A percentile compares a stretch with the other conserved stretches of the same genome.
Conservation (phyloP, 495 filamentous ascomycete genomes). For the Neurospora sp. region DNA sequence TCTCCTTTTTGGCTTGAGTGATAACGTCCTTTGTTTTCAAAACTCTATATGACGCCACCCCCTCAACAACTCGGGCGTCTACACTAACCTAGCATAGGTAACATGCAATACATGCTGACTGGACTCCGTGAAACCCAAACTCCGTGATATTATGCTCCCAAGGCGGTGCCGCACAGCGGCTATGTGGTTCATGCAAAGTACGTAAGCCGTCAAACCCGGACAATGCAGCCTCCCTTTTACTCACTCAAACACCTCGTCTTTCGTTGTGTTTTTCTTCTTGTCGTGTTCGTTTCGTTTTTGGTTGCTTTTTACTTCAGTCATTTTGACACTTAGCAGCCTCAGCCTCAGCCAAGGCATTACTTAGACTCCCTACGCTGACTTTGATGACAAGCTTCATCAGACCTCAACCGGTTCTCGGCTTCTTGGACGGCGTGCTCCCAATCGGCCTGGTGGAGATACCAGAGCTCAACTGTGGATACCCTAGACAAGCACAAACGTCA, state of each 20-base stretch:
- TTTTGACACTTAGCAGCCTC: background rate
- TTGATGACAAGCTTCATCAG: slow-evolving; percentile 12
- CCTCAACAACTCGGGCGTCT: background rate
- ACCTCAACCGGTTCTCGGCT: slow-evolving; percentile 18
- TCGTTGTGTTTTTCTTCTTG: background rate
- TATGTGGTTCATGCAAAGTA: background rate
- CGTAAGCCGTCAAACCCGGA: background rate
- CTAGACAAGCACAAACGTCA: background rate
- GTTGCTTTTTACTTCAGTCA: background rate
- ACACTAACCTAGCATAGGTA: background rate
- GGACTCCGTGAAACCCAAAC: background rate
- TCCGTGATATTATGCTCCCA: background rate
- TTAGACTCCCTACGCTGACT: background rate
- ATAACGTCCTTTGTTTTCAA: background rate
- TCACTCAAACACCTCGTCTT: background rate
- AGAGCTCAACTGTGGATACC: slow-evolving; percentile 17
- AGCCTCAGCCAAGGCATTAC: background rate
- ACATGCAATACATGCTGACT: background rate
- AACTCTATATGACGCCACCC: background rate
- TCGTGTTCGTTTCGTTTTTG: background rate
- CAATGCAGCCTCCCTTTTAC: background rate
- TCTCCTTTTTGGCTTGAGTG: background rate
- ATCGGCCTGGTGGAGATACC: slow-evolving; percentile 19
- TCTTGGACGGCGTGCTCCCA: slow-evolving; percentile 23
- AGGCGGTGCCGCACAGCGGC: background rate